Conservation (phyloP, 78 protist species). For the Isochrysis galbana region DNA sequence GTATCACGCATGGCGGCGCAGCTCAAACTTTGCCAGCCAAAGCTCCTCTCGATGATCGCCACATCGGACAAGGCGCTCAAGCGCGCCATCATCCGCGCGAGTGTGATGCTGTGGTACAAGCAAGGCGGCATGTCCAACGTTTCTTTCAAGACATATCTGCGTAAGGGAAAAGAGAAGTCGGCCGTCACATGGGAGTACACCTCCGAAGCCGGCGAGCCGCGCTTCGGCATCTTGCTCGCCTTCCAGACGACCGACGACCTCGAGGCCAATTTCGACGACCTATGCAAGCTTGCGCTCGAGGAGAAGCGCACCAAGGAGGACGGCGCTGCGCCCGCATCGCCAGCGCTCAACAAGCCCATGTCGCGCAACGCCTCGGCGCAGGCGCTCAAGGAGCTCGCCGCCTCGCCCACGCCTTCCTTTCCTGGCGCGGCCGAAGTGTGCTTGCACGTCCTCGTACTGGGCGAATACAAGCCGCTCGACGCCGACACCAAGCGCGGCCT, state of each 20-base stretch:
- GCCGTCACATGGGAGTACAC: background rate
- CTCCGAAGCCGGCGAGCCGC: background rate
- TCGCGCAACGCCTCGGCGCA: background rate
- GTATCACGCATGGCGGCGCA: background rate
- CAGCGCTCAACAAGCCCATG: background rate
- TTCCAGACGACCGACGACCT: background rate
- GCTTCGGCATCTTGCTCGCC: background rate
- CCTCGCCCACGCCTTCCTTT: background rate
- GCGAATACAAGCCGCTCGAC: background rate
- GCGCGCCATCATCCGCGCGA: background rate
- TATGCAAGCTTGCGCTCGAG: background rate
- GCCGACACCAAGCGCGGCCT: background rate
- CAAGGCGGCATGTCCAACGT: background rate
- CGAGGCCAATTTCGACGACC: conserved; percentile 7
- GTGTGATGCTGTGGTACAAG: background rate
- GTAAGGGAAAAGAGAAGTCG: background rate
- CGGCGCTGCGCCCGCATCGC: background rate
- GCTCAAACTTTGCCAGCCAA: background rate
- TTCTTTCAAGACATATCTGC: background rate
- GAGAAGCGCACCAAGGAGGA: background rate
- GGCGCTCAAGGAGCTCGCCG: background rate
- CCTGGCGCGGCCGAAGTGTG: background rate
- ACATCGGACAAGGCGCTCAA: background rate
- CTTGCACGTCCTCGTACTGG: conserved; percentile 7
- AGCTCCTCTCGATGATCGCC: background rate